Evolutionary conservation across 2,329 filamentous ascomycete genomes (phyloP).

Genomic region (Fusarium beomiforme): DNA sequence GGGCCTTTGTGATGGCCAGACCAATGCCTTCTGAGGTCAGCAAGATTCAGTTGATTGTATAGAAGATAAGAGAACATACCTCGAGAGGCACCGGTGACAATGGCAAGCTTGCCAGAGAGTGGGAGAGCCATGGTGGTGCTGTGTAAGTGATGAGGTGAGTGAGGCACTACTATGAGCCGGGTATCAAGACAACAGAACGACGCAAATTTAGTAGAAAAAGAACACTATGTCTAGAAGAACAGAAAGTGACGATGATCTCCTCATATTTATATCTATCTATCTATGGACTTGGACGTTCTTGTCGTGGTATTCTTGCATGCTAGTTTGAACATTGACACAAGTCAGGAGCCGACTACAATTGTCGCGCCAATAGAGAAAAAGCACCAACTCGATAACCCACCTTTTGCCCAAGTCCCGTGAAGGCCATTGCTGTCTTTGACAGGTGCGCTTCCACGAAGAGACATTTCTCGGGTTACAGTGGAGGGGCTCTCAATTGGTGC

Average conservation of each 20-base stretch:
- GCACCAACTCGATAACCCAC: constrained; percentile 8
- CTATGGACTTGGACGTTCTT: not conserved
- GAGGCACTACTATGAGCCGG: not conserved
- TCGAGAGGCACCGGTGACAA: constrained; percentile 82
- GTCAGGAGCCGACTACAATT: constrained; percentile 15
- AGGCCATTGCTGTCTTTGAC: constrained; percentile 35
- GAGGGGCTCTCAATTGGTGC: constrained; percentile 17
- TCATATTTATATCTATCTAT: constrained; percentile 15
- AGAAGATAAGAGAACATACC: constrained; percentile 58
- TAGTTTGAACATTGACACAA: constrained; percentile 7
- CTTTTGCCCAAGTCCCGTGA: constrained; percentile 23
- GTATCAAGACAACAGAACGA: constrained; percentile 7
- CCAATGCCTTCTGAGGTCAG: constrained; percentile 37
- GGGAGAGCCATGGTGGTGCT: constrained; percentile 49
- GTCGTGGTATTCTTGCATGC: constrained; percentile 5
- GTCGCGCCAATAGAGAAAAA: constrained; percentile 38
- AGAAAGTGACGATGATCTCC: not conserved
- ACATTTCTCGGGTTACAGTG: constrained; percentile 26
- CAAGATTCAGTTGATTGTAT: not conserved
- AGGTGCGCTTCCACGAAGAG: constrained; percentile 36
- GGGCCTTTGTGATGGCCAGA: constrained; percentile 37
- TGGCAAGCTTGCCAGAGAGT: constrained; percentile 79
- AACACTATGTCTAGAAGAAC: not conserved
- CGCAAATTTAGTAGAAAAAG: not conserved
- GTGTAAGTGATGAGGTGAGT: not conserved